Base-by-base conservation (phyloP, 495 filamentous ascomycete species). In the Viridothelium virens region DNA sequence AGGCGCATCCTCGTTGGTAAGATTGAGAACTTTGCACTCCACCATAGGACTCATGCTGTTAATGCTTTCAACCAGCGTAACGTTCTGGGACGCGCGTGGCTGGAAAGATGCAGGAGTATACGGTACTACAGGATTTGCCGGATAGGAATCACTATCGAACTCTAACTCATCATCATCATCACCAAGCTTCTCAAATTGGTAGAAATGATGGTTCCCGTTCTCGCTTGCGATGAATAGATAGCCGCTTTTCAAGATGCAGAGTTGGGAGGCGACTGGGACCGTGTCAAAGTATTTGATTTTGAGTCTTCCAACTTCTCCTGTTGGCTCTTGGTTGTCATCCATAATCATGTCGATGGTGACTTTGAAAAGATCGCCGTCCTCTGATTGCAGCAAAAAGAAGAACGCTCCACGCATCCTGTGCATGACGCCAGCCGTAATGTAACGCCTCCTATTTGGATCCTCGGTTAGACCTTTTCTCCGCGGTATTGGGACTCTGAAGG, bases 221-320 rank as follows among this genome's bases (percentile, higher is more conserved):
- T 97, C 93, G 74, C 89, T 89, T 14, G 92, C 94, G 46, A 93
- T 89, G 74, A 92, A 99, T 38, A 97, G 81, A 75, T 96, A 97
- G 11, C 94, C 95, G 68, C 92, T 97, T 77, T 96, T 96, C 68
- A 97, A 77, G 69, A 99, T 96, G 74, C 91, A 88, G 16, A 99
- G 81, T 70, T 83, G 92, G 0, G 90, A 85, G 0, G 92, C 91
- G 47, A 94, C 79, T 0, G 95, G 94, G 7, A 97, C 90, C 0
- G 95, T 97, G 69, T 97, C 95, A 69, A 97, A 99, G 73, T 97
- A 97, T 75, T 96, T 96, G 78, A 99, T 93, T 74, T 91, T 95
- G 39, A 99, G 77, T 33, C 85, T 82, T 70, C 82, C 82, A 4
- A 97, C 92, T 70, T 93, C 88, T 12, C 88, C 87, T 0, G 89